Base-by-base conservation (phyloP, 83 land plant species). In the Diphasiastrum complanatum region DNA sequence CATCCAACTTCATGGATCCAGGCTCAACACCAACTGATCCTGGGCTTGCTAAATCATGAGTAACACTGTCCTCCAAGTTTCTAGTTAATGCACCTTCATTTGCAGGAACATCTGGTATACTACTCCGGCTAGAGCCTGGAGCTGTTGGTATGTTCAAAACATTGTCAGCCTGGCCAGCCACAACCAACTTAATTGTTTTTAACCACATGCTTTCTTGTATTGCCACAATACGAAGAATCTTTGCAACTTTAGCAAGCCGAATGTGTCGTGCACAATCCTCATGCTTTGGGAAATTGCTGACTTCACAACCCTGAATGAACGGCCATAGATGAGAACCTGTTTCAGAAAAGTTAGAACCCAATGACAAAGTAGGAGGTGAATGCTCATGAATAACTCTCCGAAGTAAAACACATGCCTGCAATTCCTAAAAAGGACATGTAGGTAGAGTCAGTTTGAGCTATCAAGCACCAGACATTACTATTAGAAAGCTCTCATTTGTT, bases 151-250 rank as follows among this genome's bases (percentile, higher is more conserved):
- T n/a, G n/a, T n/a, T n/a, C n/a, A n/a, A n/a, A n/a, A n/a, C 34
- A 22, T 46, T 60, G 0, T 12, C 68, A 30, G 32, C 27, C 2
- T 65, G 60, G 1, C 23, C 62, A 0, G 62, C 63, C 1, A 37
- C n/a, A 41, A 41, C 45, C n/a, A 26, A 31, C n/a, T 72, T 69
- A 49, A 60, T 5, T 24, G 22, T 24, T 25, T 67, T 50, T 35
- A 70, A 41, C 22, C 67, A 67, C 5, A 69, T 33, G n/a, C 43
- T 61, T 26, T 73, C 76, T 22, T 67, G 64, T 60, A 73, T 67
- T 28, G 67, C 76, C 5, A 73, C 40, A 18, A 68, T 70, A 1
- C 76, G 46, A 32, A 60, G 38, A 5, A 50, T 20, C 33, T 67
- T 67, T 12, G 72, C 73, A 1, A 67, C 40, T 16, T 23, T 2